Evolutionary conservation across 2,329 filamentous ascomycete genomes (phyloP).

Genomic region (Fusarium nisikadoi): DNA sequence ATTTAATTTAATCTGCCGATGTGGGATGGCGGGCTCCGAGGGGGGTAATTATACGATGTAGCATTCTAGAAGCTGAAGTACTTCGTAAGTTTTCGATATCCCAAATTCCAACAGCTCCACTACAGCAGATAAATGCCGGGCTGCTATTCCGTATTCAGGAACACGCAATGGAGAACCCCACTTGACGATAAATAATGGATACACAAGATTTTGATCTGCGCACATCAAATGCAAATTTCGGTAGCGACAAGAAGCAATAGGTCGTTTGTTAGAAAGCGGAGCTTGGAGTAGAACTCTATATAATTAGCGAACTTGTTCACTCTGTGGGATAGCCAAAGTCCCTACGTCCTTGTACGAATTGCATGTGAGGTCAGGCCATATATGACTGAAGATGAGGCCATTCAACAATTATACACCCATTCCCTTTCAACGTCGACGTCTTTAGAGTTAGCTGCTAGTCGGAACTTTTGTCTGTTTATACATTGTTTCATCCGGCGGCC

Average conservation of each 20-base stretch:
- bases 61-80: background rate
- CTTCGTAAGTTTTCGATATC: no score
- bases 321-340: accelerated
- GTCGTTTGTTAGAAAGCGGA: background rate
- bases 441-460: no score
- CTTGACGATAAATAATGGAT: background rate
- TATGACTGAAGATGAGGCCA: background rate
- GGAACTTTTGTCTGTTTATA: background rate
- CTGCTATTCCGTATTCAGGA: background rate
- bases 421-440: accelerated
- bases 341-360: accelerated
- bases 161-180: background rate
- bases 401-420: accelerated
- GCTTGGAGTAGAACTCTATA: background rate
- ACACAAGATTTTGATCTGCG: background rate
- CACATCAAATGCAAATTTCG: background rate
- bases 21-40: background rate
- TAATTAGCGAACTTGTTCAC: background rate
- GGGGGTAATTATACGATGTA: background rate
- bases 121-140: background rate
- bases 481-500: background rate
- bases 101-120: no score
- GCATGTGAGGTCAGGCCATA: accelerated
- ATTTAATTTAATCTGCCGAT: background rate
- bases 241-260: background rate